Conservation (phyloP, 2,329 filamentous ascomycete genomes). For the Alternaria gansuensis region DNA sequence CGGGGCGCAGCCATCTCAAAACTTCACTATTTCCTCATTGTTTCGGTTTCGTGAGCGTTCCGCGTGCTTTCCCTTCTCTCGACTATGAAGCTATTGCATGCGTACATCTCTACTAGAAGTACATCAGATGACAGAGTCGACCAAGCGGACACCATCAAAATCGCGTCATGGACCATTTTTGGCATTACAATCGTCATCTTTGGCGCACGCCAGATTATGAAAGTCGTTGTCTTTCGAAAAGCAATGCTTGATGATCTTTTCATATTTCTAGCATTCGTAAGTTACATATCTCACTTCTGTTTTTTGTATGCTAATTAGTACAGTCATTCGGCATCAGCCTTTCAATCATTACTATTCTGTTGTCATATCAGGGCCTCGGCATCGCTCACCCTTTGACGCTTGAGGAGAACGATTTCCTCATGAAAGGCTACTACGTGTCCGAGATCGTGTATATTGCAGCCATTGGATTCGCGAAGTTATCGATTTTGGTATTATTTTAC, state of each 20-base stretch:
- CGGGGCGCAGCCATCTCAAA: constrained; percentile 1
- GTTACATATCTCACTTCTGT: neutral
- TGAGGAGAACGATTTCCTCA: constrained; percentile 33
- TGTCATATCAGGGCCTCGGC: constrained; percentile 42
- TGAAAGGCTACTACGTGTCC: constrained; percentile 46
- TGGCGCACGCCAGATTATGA: constrained; percentile 39
- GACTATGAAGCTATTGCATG: constrained; percentile 30
- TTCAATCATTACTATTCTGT: constrained; percentile 37
- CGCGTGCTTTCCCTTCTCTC: neutral
- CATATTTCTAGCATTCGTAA: constrained; percentile 45
- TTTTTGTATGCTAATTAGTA: constrained; percentile 15
- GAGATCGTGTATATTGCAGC: constrained; percentile 47
- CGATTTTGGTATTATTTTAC: constrained; percentile 42
- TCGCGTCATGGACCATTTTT: constrained; percentile 41
- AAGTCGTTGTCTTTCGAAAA: constrained; percentile 37
- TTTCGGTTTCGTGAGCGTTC: constrained; percentile 22
- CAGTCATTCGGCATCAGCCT: constrained; percentile 42
- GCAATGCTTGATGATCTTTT: constrained; percentile 42
- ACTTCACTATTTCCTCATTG: constrained; percentile 22
- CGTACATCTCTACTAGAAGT: constrained; percentile 17
- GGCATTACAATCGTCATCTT: constrained; percentile 37
- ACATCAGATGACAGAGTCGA: constrained; percentile 21
- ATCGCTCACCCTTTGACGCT: constrained; percentile 25
- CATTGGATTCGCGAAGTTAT: constrained; percentile 45
- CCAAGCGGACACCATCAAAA: constrained; percentile 33